A percentile compares a stretch with the other conserved stretches of the same genome.
Evolutionary conservation across 495 filamentous ascomycete species (phyloP).

Genomic region (Staphylotrichum tortipilum): DNA sequence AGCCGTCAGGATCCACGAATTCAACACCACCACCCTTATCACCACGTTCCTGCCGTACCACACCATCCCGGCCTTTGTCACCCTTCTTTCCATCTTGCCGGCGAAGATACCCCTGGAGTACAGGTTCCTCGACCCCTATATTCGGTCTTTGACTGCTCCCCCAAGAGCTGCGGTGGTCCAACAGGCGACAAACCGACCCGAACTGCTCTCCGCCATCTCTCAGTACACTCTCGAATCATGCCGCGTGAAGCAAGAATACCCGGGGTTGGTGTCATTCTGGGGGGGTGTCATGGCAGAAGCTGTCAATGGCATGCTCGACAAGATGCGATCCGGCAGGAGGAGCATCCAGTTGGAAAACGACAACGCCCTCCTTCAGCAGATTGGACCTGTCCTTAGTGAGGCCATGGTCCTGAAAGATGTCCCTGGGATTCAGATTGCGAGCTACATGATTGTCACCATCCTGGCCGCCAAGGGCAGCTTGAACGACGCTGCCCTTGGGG

Average conservation of each 20-base stretch:
- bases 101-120: constrained; percentile 61
- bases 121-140: constrained; percentile 77
- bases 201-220: constrained; percentile 64
- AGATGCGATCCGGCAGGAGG: constrained; percentile 58
- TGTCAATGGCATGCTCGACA: constrained; percentile 68
- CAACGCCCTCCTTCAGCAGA: constrained; percentile 64
- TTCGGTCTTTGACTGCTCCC: constrained; percentile 60
- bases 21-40: constrained; percentile 71
- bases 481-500: constrained; percentile 62
- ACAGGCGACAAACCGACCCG: constrained; percentile 61
- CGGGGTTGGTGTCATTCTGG: constrained; percentile 78
- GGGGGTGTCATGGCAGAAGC: constrained; percentile 74
- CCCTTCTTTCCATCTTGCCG: constrained; percentile 75
- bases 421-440: constrained; percentile 69
- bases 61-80: constrained; percentile 67
- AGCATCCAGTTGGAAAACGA: constrained; percentile 62
- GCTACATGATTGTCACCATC: constrained; percentile 82
- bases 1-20: constrained; percentile 68
- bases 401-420: constrained; percentile 63
- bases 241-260: constrained; percentile 58
- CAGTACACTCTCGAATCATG: constrained; percentile 63
- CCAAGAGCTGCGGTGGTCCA: constrained; percentile 74
- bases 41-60: constrained; percentile 91
- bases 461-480: constrained; percentile 72
- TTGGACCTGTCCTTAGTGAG: constrained; percentile 68